Percentiles rank a stretch among this genome's conserved stretches.
Conservation (phyloP, 345 rosid species). For the Heritiera fomes region DNA sequence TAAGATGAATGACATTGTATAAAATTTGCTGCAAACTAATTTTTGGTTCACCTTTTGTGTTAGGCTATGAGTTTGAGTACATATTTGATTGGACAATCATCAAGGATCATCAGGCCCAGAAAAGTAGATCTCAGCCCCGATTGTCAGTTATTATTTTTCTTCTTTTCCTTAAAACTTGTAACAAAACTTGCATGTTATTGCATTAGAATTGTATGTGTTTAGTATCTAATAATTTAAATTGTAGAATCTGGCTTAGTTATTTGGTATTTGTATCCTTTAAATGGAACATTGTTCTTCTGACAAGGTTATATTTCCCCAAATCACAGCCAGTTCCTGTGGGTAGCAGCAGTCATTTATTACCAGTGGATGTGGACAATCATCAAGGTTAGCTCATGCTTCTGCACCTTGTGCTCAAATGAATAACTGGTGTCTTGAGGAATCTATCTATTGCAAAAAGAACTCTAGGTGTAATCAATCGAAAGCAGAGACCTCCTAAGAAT, state of each 20-base stretch:
- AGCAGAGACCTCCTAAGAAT: background rate
- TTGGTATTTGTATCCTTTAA: background rate
- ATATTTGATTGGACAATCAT: constrained; percentile 94
- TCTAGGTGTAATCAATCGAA: background rate
- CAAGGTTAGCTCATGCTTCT: constrained; percentile 59
- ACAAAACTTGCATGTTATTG: background rate
- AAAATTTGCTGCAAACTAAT: background rate
- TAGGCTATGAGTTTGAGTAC: constrained; percentile 82
- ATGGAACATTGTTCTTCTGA: constrained; percentile 5
- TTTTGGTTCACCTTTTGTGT: constrained; percentile 17
- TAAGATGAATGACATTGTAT: background rate
- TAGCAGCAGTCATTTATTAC: constrained; percentile 57
- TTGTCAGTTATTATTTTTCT: constrained; percentile 44
- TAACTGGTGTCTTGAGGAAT: constrained; percentile 16
- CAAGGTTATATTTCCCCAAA: constrained; percentile 9
- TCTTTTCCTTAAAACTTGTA: background rate
- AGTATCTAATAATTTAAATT: constrained; percentile 6
- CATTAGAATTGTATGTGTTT: background rate
- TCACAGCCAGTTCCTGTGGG: constrained; percentile 69
- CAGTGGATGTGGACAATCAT: constrained; percentile 51
- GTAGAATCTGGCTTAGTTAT: constrained; percentile 10
- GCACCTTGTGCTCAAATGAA: constrained; percentile 21
- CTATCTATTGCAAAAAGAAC: constrained; percentile 14
- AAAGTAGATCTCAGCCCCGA: constrained; percentile 62
- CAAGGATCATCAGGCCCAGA: constrained; percentile 86